A percentile compares a stretch with the other conserved stretches of the same genome.
phyloP scores from a whole-genome alignment of 1,284 basidiomycete species.

The Moesziomyces globuligerus region DNA sequence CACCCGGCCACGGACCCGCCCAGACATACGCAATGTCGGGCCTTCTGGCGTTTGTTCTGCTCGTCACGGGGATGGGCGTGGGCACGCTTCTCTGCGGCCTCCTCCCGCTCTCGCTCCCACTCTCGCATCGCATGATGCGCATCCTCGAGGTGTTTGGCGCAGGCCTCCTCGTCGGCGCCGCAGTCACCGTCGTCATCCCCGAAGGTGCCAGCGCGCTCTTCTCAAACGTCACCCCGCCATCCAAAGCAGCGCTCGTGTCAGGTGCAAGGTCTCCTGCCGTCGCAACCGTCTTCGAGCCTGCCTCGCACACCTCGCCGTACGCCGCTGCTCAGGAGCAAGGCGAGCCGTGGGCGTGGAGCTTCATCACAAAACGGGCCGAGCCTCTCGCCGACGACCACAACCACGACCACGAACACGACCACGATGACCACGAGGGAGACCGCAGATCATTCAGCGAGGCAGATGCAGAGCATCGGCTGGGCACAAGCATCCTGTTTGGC shows the following conservation, averaged over 20 bases:
- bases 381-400: constrained; percentile 10
- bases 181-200: constrained; percentile 63
- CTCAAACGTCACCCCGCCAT: constrained; percentile 12
- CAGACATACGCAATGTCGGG: constrained; percentile 23
- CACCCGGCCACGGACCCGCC: background rate
- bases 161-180: constrained; percentile 63
- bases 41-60: constrained; percentile 30
- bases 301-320: constrained; percentile 2
- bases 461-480: constrained; percentile 52
- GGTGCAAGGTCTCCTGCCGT: background rate
- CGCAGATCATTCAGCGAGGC: constrained; percentile 16
- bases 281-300: constrained; percentile 12
- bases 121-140: constrained; percentile 55
- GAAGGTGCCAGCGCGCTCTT: constrained; percentile 56
- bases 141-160: constrained; percentile 62
- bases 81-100: constrained; percentile 59
- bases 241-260: background rate
- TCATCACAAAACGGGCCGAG: constrained; percentile 28
- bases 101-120: constrained; percentile 54
- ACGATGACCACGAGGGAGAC: constrained; percentile 3
- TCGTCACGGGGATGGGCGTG: constrained; percentile 51
- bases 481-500: constrained; percentile 56
- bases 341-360: constrained; percentile 38
- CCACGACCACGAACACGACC: constrained; percentile 16
- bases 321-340: background rate